Evolutionary conservation across 2,329 filamentous ascomycete genomes (phyloP), one percentile per base, ranked within the genome.

Genomic region (Davidsoniella eucalypti): DNA sequence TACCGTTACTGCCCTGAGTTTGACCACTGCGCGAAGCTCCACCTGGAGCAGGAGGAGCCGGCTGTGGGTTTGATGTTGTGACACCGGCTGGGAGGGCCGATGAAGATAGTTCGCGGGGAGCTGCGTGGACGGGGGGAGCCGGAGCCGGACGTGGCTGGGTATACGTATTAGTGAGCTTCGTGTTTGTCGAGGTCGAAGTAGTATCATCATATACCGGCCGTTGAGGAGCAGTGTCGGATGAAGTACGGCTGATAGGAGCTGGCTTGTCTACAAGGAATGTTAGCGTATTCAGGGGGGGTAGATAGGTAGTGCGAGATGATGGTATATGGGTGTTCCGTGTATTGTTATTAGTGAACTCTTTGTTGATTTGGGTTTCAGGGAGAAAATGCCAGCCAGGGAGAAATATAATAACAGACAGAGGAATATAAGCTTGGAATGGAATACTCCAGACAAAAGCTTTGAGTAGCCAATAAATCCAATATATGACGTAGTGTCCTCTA

Each of bases 231-330:
- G 47, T 43, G 26, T 48, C 42, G n/a, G 51, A 52, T 18, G 43
- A 10, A 36, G 42, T 52, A 14, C 47, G 51, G 33, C 42, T 52
- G 16, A 52, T 25, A 16, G 42, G 21, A 33, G 26, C 37, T 10
- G 46, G 75, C 73, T 46, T 69, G 67, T 57, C 75, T 71, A 18
- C 72, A 75, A 48, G 75, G 1, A 68, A 65, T 75, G 75, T 56
- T 80, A 79, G 14, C 29, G 8, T 33, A 12, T 33, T 33, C 56
- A 54, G 54, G 12, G 54, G 52, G 44, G 55, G 57, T 56, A 54
- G 53, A 14, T 54, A 52, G 44, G 55, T 57, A n/a, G 58, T 55
- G 21, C 51, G 23, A 25, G 33, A 33, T n/a, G 25, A 41, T 37
- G 17, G 39, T 23, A 23, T 23, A 23, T 23, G 21, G 21, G 4